A percentile compares a stretch with the other conserved stretches of the same genome.
phyloP scores from a whole-genome alignment of 495 filamentous ascomycete species.

The Daldinia vernicosa region DNA sequence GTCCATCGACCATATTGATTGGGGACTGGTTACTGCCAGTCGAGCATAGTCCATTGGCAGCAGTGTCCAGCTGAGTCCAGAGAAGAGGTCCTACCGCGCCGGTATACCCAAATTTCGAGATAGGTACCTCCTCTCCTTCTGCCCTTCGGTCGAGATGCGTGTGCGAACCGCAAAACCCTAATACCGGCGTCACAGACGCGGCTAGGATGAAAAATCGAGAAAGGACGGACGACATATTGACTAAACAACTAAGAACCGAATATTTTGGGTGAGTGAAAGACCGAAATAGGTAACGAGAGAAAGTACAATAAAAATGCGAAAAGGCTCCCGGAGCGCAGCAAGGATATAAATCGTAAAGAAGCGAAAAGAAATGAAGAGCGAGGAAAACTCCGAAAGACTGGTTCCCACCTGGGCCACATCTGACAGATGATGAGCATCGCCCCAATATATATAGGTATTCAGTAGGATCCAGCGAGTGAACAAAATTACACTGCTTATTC shows the following conservation, averaged over 20 bases:
- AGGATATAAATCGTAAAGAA: slow-evolving; percentile 20
- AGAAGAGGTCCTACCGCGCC: slow-evolving; percentile 63
- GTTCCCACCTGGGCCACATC: slow-evolving; percentile 8
- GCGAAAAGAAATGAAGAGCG: slow-evolving; percentile 7
- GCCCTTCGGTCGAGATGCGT: slow-evolving; percentile 51
- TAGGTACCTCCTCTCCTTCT: slow-evolving; percentile 43
- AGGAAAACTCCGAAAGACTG: slow-evolving; percentile 30
- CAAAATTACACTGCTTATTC: slow-evolving; percentile 13
- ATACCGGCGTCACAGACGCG: slow-evolving; percentile 40
- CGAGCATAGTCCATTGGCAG: slow-evolving; percentile 59
- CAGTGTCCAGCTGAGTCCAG: slow-evolving; percentile 62
- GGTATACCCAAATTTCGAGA: slow-evolving; percentile 60
- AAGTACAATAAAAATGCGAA: slow-evolving; percentile 13
- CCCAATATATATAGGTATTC: slow-evolving; percentile 38
- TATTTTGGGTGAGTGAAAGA: not conserved
- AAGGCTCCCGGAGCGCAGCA: slow-evolving; percentile 23
- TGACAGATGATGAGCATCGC: slow-evolving; percentile 18
- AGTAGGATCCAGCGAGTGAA: not conserved
- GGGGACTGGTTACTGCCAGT: slow-evolving; percentile 69
- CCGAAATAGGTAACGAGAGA: slow-evolving; percentile 9
- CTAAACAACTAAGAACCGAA: slow-evolving; percentile 5
- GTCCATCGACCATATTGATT: slow-evolving; percentile 60
- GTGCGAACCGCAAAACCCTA: slow-evolving; percentile 42
- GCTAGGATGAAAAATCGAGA: slow-evolving; percentile 39
- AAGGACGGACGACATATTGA: slow-evolving; percentile 26